A percentile compares a stretch with the other conserved stretches of the same genome.
These are phyloP conservation scores for Desmodesmus armatus DNA, from an alignment of 139 green algal species.

Conservation along the genomic window DNA sequence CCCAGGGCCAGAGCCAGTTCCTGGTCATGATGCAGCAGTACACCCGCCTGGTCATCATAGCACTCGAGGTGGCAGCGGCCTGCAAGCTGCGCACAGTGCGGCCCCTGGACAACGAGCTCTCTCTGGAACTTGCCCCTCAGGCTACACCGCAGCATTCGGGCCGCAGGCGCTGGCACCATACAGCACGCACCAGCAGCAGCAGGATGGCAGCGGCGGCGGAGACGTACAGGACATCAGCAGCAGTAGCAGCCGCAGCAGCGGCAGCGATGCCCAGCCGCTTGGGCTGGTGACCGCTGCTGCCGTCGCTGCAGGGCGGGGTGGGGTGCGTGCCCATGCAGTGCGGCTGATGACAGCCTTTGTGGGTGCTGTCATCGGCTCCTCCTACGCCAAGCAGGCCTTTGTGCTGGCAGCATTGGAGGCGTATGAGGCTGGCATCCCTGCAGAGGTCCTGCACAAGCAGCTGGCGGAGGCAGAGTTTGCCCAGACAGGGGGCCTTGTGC, in stretches of 20 bases:
- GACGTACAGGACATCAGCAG: too few species aligned
- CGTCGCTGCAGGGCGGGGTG: not conserved
- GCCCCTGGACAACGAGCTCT: slow-evolving; percentile 29
- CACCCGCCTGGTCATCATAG: slow-evolving; percentile 73
- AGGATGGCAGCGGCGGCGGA: not conserved
- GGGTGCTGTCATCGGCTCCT: slow-evolving; percentile 61
- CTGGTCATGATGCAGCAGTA: slow-evolving; percentile 77
- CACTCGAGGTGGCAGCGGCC: slow-evolving; percentile 64
- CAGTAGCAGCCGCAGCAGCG: slow-evolving; percentile 12
- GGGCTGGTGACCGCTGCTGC: slow-evolving; percentile 12
- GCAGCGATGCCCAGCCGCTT: too few species aligned
- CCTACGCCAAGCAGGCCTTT: slow-evolving; percentile 59
- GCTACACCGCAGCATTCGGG: slow-evolving; percentile 48
- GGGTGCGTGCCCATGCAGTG: slow-evolving; percentile 54
- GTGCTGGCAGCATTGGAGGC: slow-evolving; percentile 40
- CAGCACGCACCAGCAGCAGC: not conserved
- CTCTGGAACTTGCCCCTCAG: too few species aligned
- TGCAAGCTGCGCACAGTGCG: slow-evolving; percentile 46
- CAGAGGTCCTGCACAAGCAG: slow-evolving; percentile 55
- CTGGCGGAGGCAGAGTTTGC: slow-evolving; percentile 61
- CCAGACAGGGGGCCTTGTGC: slow-evolving; percentile 63
- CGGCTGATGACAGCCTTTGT: slow-evolving; percentile 79
- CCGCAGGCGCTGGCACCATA: too few species aligned
- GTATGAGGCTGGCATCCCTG: slow-evolving; percentile 50
- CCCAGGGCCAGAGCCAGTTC: slow-evolving; percentile 32